phyloP scores from a whole-genome alignment of 2,329 filamentous ascomycete genomes.

The Trichoderma breve region DNA sequence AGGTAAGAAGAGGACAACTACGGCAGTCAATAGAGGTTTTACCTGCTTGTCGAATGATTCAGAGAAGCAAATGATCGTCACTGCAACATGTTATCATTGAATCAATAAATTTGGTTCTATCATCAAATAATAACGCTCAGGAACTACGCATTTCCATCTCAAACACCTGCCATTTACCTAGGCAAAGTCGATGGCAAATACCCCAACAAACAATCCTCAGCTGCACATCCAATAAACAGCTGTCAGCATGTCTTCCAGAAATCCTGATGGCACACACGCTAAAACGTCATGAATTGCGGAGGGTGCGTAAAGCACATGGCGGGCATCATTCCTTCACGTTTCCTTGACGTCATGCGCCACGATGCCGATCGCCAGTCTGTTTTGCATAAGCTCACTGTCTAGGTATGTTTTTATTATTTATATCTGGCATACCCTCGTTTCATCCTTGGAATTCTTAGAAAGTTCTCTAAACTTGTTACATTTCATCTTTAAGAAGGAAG shows the following conservation, averaged over 20 bases:
- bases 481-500: neutral
- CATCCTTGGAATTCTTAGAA: neutral
- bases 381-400: neutral
- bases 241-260: neutral
- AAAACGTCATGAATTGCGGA: constrained; percentile 14
- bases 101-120: neutral
- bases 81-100: too few species aligned
- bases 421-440: neutral
- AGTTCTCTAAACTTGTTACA: neutral
- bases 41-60: neutral
- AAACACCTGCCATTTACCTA: neutral
- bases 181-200: neutral
- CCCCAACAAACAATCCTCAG: constrained; percentile 9
- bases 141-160: neutral
- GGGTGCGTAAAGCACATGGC: neutral
- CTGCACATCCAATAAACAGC: neutral
- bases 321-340: neutral
- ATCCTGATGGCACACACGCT: neutral
- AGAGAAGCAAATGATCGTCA: too few species aligned
- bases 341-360: constrained; percentile 20
- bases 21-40: neutral
- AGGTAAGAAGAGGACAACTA: neutral
- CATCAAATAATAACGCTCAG: neutral
- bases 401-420: neutral
- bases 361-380: constrained; percentile 11